Evolutionary conservation across 306 rosid species (phyloP), one percentile per base, ranked within the genome.

Genomic region (Argentina anserina): DNA sequence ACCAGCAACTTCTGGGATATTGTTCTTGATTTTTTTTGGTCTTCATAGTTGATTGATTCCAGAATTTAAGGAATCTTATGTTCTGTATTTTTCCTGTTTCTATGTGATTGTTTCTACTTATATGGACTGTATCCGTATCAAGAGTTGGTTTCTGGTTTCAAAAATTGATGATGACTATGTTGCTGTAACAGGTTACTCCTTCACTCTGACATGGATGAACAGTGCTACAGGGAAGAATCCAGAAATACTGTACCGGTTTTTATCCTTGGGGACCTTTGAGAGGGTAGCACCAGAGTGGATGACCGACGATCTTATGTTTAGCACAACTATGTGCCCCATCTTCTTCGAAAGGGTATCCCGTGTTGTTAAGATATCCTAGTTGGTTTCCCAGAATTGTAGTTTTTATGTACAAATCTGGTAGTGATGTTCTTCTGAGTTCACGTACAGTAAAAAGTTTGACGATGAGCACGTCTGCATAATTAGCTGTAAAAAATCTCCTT

Each of bases 231-330:
- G 71, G 70, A 81, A 82, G 59, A 92, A 88, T 74, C 86, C 78
- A 70, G 95, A 88, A 66, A 81, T 94, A 69, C 69, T 82, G 13
- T 94, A 94, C 75, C 86, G 79, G 33, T 86, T 76, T 58, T 11
- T 71, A 68, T 88, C 99, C 25, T 80, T 91, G 56, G 99, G 97
- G 66, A 81, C 91, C 34, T 86, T 94, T 50, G 99, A 89, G 84
- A 88, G 90, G 78, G 88, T 84, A 58, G 99, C 92, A 6, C 99
- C 97, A 56, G 95, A 85, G 75, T 94, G 99, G 99, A 91, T 91
- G 97, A 85, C 84, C 79, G 97, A 87, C 43, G 90, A 77, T 70
- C 87, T 91, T 75, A 82, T 85, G 82, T 91, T 94, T 88, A 94
- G 95, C 78, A 81, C 87, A 64, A 86, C 79, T 72, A 94, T 94